A percentile compares a stretch with the other conserved stretches of the same genome.
Conservation (phyloP, 495 filamentous ascomycete species). For the Xylaria castorea region DNA sequence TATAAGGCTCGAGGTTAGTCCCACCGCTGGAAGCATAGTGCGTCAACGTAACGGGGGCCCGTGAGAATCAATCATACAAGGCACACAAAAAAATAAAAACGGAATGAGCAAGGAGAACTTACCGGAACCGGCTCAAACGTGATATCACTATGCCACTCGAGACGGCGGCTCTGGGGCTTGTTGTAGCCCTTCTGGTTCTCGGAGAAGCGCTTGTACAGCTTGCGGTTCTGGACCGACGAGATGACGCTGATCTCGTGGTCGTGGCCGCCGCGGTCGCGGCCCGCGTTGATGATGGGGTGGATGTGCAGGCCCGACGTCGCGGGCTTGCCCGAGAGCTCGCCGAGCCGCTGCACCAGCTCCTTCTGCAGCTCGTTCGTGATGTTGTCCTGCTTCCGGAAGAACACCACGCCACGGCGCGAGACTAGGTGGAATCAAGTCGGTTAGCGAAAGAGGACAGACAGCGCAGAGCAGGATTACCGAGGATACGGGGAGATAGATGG, state of each 20-base stretch:
- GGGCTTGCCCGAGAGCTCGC: conserved; percentile 71
- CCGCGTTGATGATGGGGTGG: conserved; percentile 71
- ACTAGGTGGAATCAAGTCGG: conserved; percentile 58
- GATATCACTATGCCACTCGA: conserved; percentile 73
- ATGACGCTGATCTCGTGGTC: conserved; percentile 81
- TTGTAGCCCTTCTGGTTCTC: conserved; percentile 45
- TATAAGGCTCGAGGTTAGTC: background rate
- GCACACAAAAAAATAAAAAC: background rate
- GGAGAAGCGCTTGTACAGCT: conserved; percentile 36
- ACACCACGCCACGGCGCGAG: conserved; percentile 80
- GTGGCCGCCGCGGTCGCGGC: conserved; percentile 61
- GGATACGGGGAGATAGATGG: conserved; percentile 29
- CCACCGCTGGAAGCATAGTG: background rate
- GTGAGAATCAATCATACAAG: too few species aligned
- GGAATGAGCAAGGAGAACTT: background rate
- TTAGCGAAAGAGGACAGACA: conserved; percentile 63
- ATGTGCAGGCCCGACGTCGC: conserved; percentile 72
- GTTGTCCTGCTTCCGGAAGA: conserved; percentile 77
- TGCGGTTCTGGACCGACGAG: conserved; percentile 22
- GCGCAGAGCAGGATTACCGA: conserved; percentile 39
- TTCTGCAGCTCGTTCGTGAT: conserved; percentile 71
- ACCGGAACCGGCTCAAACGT: conserved; percentile 64
- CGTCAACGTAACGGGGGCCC: background rate
- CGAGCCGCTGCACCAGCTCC: conserved; percentile 69
- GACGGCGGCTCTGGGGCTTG: conserved; percentile 33